Evolutionary conservation across 2,329 filamentous ascomycete genomes (phyloP), one percentile per base, ranked within the genome.

Genomic region (Ophiostoma perfectum): DNA sequence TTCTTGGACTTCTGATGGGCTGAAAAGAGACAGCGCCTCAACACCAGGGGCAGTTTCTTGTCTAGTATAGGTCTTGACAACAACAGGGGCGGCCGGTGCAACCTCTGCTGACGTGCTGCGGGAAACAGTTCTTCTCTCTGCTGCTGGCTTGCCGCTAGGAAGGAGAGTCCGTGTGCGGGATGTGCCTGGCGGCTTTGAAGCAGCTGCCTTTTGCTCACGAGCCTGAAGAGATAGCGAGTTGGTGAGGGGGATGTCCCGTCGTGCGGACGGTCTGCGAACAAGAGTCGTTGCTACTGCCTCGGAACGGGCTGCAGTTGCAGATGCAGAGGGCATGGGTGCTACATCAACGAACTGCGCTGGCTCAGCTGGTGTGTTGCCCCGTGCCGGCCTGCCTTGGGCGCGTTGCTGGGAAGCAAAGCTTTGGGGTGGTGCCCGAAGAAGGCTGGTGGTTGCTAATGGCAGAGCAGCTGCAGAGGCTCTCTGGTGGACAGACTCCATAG

Each of bases 321-420:
- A 27, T 64, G 41, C 11, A 8, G 63, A 45, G 41, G 42, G 63
- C 39, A 64, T 64, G 3, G 18, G 63, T 38, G 63, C 63, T 1
- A 5, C n/a, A 38, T 64, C 63, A 8, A 47, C 16, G 14, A 65
- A n/a, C 6, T 64, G 41, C 27, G 47, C 65, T 14, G 67, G 8
- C 44, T 58, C 71, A 7, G 66, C 49, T 3, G 38, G 45, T 18
- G 44, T 60, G 39, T 14, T 49, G 44, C 45, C 12, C 5, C 45
- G 16, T 6, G 68, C 49, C 2, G 84, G 81, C 69, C 81, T 81
- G 72, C 80, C 80, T 70, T 87, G 86, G 38, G 85, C 84, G 72
- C 87, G 79, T 72, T 89, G 87, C 72, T 89, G 87, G 3, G 87
- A 87, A 12, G 87, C 87, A 75, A 88, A 89, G 74, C 87, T 89